phyloP scores from a whole-genome alignment of 257 asterid species.

The Solanum arcanum region DNA sequence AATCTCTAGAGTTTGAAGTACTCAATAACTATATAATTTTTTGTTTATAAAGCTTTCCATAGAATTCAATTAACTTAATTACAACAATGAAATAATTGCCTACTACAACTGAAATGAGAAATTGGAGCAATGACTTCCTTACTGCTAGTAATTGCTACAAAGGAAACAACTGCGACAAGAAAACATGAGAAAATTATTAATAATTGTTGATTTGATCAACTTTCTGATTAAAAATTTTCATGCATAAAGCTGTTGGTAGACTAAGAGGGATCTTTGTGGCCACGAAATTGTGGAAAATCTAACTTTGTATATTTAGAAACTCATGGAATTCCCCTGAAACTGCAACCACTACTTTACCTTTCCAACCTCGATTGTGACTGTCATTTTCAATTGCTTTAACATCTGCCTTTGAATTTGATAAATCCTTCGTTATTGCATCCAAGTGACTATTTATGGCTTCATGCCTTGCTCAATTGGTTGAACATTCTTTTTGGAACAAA shows the following conservation, averaged over 20 bases:
- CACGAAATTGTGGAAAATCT: not conserved
- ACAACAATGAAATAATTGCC: not conserved
- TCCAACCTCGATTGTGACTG: not conserved
- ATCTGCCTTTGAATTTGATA: not conserved
- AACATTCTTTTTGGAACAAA: not conserved
- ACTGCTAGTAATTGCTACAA: not conserved
- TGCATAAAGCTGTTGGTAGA: not conserved
- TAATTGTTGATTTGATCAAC: not conserved
- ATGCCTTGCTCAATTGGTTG: not conserved
- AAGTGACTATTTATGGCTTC: not conserved
- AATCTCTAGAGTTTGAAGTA: not conserved
- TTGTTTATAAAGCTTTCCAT: not conserved
- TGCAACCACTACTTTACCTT: not conserved
- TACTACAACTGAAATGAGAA: not conserved
- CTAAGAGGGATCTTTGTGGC: not conserved
- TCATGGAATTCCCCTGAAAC: not conserved
- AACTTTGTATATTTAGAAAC: not conserved
- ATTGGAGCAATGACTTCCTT: not conserved
- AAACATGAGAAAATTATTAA: not conserved
- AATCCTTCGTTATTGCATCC: not conserved
- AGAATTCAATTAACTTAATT: not conserved
- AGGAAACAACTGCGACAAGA: not conserved
- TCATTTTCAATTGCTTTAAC: not conserved
- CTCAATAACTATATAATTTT: not conserved
- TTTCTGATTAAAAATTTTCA: not conserved